These are phyloP conservation scores for Lactarius sp. DNA, from an alignment of 768 basidiomycete species.

Conservation along the genomic window DNA sequence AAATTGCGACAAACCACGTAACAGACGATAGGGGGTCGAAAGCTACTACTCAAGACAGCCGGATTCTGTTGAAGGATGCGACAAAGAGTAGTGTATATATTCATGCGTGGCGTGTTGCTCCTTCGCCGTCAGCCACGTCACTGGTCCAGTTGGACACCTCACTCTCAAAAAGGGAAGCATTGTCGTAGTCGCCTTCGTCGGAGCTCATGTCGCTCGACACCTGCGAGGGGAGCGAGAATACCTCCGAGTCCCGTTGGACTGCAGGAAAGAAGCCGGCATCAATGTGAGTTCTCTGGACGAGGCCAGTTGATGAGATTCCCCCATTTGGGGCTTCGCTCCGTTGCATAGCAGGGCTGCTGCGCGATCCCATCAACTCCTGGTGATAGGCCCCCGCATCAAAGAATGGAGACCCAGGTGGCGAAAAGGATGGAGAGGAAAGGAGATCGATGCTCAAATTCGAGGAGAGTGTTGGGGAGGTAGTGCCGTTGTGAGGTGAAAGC, in stretches of 20 bases:
- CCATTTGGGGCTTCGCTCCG: conserved; percentile 9
- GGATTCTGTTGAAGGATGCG: background rate
- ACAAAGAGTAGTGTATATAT: background rate
- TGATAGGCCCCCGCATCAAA: conserved; percentile 3
- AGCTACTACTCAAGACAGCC: background rate
- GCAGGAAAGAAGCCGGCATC: background rate
- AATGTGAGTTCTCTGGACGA: background rate
- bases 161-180: conserved; percentile 15
- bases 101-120: background rate
- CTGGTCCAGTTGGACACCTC: conserved; percentile 20
- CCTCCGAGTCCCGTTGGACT: conserved; percentile 7
- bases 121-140: conserved; percentile 12
- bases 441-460: conserved; percentile 12
- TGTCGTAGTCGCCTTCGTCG: conserved; percentile 22
- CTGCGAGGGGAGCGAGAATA: conserved; percentile 23
- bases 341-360: background rate
- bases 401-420: conserved; percentile 18
- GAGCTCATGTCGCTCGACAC: conserved; percentile 17
- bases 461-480: conserved; percentile 12
- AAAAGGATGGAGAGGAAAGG: conserved; percentile 17
- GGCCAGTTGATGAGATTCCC: background rate
- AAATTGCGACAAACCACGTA: background rate
- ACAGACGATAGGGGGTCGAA: background rate
- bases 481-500: background rate
- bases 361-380: background rate